These are phyloP conservation scores for Colletotrichum musicola DNA, from an alignment of 2,329 filamentous ascomycete species.

Conservation along the genomic window DNA sequence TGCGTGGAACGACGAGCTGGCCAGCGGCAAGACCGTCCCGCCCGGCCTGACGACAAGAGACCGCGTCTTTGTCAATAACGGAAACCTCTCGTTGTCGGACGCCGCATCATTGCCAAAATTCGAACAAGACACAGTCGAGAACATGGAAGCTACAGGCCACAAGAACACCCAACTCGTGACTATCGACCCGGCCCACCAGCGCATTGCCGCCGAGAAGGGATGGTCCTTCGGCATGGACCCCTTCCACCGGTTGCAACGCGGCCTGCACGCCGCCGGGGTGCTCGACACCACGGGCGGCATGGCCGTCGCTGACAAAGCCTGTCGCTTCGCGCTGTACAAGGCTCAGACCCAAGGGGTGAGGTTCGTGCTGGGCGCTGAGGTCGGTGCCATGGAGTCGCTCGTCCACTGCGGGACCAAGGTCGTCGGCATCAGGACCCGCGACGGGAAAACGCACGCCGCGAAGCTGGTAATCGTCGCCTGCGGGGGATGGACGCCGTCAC, in stretches of 20 bases:
- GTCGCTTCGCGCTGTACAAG: slow-evolving; percentile 58
- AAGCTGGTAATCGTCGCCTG: slow-evolving; percentile 54
- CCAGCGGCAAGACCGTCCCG: slow-evolving; percentile 46
- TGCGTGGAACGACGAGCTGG: slow-evolving; percentile 58
- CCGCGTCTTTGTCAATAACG: slow-evolving; percentile 54
- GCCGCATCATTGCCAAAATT: slow-evolving; percentile 45
- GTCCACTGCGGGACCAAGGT: slow-evolving; percentile 43
- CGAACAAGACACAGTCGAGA: slow-evolving; percentile 51
- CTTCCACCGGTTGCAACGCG: slow-evolving; percentile 48
- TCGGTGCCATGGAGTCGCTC: slow-evolving; percentile 48
- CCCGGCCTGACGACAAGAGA: slow-evolving; percentile 52
- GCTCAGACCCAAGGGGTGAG: slow-evolving; percentile 55
- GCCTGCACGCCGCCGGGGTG: slow-evolving; percentile 50
- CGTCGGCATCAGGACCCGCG: slow-evolving; percentile 53
- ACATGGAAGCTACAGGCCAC: slow-evolving; percentile 51
- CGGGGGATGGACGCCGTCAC: slow-evolving; percentile 46
- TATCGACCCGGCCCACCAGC: slow-evolving; percentile 44
- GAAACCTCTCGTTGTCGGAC: slow-evolving; percentile 48
- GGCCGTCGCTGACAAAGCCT: slow-evolving; percentile 60
- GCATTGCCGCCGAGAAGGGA: slow-evolving; percentile 46
- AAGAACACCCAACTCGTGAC: slow-evolving; percentile 51
- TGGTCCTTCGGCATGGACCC: slow-evolving; percentile 51
- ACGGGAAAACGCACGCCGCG: slow-evolving; percentile 50
- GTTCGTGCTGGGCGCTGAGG: slow-evolving; percentile 52
- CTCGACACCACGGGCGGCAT: slow-evolving; percentile 62